A percentile compares a stretch with the other conserved stretches of the same genome.
phyloP scores from a whole-genome alignment of 225 moss, liverwort and hornwort genomes.

The Bryum argenteum region DNA sequence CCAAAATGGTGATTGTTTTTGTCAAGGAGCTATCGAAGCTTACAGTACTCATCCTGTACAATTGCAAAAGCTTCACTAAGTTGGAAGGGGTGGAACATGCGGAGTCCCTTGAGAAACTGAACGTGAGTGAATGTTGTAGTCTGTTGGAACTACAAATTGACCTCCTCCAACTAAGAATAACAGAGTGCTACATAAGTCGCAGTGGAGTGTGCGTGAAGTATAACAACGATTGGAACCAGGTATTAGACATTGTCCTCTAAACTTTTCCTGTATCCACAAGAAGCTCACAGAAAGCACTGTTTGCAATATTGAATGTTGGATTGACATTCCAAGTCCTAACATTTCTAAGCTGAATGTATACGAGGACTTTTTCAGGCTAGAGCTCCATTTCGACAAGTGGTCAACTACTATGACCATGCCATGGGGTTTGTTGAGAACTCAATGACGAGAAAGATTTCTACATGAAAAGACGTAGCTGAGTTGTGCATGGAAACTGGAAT shows the following conservation, averaged over 20 bases:
- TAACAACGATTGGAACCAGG: not conserved
- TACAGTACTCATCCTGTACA: conserved; percentile 14
- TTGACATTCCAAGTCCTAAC: not conserved
- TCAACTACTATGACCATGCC: conserved; percentile 39
- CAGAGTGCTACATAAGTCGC: conserved; percentile 24
- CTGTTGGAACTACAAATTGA: not conserved
- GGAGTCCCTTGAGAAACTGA: conserved; percentile 8
- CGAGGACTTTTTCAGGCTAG: conserved; percentile 10
- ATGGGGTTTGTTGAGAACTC: conserved; percentile 29
- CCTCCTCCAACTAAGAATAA: conserved; percentile 6
- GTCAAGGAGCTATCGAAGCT: conserved; percentile 22
- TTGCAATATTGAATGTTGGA: no score
- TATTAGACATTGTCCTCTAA: not conserved
- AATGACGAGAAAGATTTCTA: conserved; percentile 23
- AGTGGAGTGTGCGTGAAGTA: conserved; percentile 29
- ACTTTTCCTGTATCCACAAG: no score
- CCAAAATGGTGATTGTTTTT: not conserved
- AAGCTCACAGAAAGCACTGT: not conserved
- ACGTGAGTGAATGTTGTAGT: conserved; percentile 30
- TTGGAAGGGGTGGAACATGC: conserved; percentile 21
- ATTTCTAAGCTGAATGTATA: not conserved
- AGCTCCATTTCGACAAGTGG: conserved; percentile 28
- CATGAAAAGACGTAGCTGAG: conserved; percentile 14
- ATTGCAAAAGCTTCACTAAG: conserved; percentile 27
- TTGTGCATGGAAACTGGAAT: conserved; percentile 31